phyloP scores from a whole-genome alignment of 441 rosid species.

The Hura crepitans region DNA sequence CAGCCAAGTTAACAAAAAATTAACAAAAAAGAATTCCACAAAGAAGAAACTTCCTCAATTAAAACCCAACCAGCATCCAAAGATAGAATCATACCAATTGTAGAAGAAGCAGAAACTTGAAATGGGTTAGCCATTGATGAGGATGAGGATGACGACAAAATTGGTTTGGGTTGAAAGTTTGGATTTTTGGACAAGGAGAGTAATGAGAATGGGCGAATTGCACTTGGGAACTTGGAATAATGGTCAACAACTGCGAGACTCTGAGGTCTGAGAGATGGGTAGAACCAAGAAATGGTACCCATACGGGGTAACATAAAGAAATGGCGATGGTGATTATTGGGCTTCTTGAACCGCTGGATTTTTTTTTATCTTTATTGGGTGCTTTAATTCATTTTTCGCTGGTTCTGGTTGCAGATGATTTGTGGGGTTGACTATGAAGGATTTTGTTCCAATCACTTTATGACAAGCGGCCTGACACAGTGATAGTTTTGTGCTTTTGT shows the following conservation, averaged over 20 bases:
- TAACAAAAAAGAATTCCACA: background rate
- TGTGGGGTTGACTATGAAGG: background rate
- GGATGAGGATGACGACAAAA: background rate
- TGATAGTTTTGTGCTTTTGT: background rate
- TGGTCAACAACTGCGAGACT: slow-evolving; percentile 5
- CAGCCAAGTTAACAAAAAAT: background rate
- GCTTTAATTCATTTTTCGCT: background rate
- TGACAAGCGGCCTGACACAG: slow-evolving; percentile 8
- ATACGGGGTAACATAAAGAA: background rate
- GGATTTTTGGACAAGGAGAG: slow-evolving; percentile 7
- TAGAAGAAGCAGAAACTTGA: slow-evolving; percentile 47
- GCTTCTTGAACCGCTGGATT: too few relatives aligned
- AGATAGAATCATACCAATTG: slow-evolving; percentile 31
- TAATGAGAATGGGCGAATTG: too few relatives aligned
- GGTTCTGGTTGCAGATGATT: slow-evolving; percentile 1
- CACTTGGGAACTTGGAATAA: slow-evolving; percentile 21
- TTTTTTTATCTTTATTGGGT: too few relatives aligned
- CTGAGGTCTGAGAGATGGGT: background rate
- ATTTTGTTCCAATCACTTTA: slow-evolving; percentile 9
- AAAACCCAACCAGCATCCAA: background rate
- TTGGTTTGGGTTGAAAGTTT: background rate
- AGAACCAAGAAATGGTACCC: slow-evolving; percentile 37
- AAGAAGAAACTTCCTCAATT: background rate
- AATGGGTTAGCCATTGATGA: slow-evolving; percentile 40
- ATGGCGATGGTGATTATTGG: background rate